Evolutionary conservation across 1,139 yeast genomes (phyloP).

Genomic region (Magnusiomyces fungicola): DNA sequence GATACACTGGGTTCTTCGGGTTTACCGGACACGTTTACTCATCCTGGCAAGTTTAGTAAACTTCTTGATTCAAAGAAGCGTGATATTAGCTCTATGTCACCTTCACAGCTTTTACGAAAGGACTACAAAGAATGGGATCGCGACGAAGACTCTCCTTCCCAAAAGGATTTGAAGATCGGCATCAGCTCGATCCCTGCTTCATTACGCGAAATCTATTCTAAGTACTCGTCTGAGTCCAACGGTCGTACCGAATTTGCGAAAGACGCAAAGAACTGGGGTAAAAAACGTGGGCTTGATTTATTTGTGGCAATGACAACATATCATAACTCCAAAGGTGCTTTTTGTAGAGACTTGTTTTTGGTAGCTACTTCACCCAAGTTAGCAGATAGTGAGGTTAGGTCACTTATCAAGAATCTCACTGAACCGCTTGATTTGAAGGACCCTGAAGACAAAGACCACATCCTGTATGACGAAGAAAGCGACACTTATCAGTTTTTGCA

Average conservation of each 20-base stretch:
- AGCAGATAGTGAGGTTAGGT: neutral
- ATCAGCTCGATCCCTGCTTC: constrained; percentile 70
- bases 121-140: constrained; percentile 70
- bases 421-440: neutral
- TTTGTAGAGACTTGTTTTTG: constrained; percentile 50
- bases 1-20: neutral
- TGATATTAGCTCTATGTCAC: constrained; percentile 52
- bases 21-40: neutral
- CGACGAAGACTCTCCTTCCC: constrained; percentile 33
- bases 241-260: constrained; percentile 30
- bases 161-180: constrained; percentile 43
- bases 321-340: constrained; percentile 38
- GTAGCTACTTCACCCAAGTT: neutral
- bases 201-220: constrained; percentile 34
- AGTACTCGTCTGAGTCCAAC: neutral
- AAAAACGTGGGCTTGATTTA: constrained; percentile 43
- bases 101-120: constrained; percentile 59
- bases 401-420: neutral
- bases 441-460: neutral
- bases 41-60: constrained; percentile 1
- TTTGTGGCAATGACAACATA: constrained; percentile 59
- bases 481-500: constrained; percentile 39
- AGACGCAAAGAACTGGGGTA: constrained; percentile 36
- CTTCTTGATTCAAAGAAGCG: constrained; percentile 48
- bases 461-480: neutral